Evolutionary conservation across 768 basidiomycete genomes (phyloP), one percentile per base, ranked within the genome.

Genomic region (Suillus americanus): DNA sequence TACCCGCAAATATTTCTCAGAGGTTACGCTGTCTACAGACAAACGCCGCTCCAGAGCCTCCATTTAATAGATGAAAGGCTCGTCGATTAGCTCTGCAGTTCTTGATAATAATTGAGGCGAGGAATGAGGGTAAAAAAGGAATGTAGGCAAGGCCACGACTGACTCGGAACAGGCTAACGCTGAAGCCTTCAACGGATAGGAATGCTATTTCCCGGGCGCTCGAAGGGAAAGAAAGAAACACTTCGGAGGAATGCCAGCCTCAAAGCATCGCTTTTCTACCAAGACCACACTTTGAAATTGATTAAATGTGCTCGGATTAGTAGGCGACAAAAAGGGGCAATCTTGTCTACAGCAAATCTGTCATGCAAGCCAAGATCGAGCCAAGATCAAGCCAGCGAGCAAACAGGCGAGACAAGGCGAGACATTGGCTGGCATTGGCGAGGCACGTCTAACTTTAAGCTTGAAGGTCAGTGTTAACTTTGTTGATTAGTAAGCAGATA

Each of bases 1-100:
- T 60, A 79, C 67, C 38, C 79, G 75, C 60, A 79, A 64, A 66
- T 75, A 79, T 60, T 64, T 69, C 69, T 75, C 74, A 23, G 76
- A 64, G 8, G 25, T 51, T 10, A 51, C 8, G 20, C 25, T 48
- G 56, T 38, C 25, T 48, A 63, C 59, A 30, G 60, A 9, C 2
- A 12, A 5, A 54, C 18, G 30, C 20, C 10, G 53, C 10, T 7
- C 30, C 5, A 33, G 23, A 50, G 23, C 23, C 23, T 50, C 48
- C 48, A 50, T 54, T 54, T 20, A n/a, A 3, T 33, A 33, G 20
- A 33, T 20, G 30, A 33, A 13, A n/a, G 3, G 5, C 30, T 33
- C 10, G 51, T 30, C 28, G 28, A 28, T 53, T 30, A 20, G 18
- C 30, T 20, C 30, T 54, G 10, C 53, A 20, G 10, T 33, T 10